A percentile compares a stretch with the other conserved stretches of the same genome.
Conservation (phyloP, 148 eudicot species). For the Linanthus parryae region DNA sequence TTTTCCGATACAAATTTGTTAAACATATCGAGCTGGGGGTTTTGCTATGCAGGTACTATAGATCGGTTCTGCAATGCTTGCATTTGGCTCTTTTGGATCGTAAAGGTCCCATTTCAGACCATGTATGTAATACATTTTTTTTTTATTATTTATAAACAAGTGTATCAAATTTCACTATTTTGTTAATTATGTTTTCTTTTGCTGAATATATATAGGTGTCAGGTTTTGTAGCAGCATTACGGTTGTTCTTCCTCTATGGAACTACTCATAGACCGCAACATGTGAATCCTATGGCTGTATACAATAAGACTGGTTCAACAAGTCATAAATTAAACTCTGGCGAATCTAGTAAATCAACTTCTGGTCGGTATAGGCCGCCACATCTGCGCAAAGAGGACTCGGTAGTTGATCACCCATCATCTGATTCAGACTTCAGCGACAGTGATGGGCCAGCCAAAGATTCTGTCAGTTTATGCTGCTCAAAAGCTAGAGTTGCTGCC, state of each 20-base stretch:
- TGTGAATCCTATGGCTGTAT: conserved; percentile 22
- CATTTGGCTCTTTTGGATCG: conserved; percentile 79
- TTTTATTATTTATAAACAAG: not conserved
- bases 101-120: conserved; percentile 66
- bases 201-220: conserved; percentile 80
- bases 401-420: conserved; percentile 39
- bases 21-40: conserved; percentile 3
- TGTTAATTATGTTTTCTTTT: conserved; percentile 1
- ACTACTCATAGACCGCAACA: conserved; percentile 28
- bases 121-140: conserved; percentile 28
- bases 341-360: conserved; percentile 33
- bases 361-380: conserved; percentile 89
- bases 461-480: conserved; percentile 27
- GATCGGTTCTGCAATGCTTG: conserved; percentile 68
- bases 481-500: conserved; percentile 84
- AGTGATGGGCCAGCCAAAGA: conserved; percentile 52
- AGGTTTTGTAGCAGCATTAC: conserved; percentile 70
- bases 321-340: conserved; percentile 15
- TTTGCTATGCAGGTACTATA: conserved; percentile 60
- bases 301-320: conserved; percentile 28
- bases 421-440: conserved; percentile 95
- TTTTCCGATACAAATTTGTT: not conserved
- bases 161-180: conserved; percentile 4
- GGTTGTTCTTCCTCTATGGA: conserved; percentile 74
- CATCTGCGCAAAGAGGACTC: conserved; percentile 61